Percentiles rank a stretch among this genome's conserved stretches.
These are phyloP conservation scores for Eucalyptus cladocalyx DNA, from an alignment of 345 rosid species.

Conservation along the genomic window DNA sequence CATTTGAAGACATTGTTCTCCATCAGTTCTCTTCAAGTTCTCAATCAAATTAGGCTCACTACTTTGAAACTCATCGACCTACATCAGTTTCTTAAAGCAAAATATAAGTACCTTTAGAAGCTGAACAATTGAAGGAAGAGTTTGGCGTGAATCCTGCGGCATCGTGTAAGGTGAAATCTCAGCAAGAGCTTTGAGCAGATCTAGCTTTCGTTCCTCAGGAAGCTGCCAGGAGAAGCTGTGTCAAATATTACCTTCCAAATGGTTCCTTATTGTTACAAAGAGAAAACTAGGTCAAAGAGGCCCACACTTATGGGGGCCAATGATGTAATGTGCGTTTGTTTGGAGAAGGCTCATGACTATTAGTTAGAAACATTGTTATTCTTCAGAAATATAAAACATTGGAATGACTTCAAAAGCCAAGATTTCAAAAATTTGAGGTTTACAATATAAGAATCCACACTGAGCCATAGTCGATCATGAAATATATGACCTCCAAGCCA, in stretches of 20 bases:
- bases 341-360: neutral
- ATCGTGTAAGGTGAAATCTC: conserved; percentile 84
- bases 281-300: neutral
- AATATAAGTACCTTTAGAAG: conserved; percentile 54
- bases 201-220: conserved; percentile 94
- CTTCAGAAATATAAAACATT: neutral
- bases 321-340: neutral
- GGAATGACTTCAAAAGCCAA: neutral
- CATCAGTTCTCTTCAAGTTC: neutral
- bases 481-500: neutral
- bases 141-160: conserved; percentile 92
- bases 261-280: neutral
- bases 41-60: neutral
- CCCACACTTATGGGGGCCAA: neutral
- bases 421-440: neutral
- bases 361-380: neutral
- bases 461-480: neutral
- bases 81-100: neutral
- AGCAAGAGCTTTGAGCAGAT: conserved; percentile 90
- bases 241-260: neutral
- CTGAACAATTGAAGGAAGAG: conserved; percentile 83
- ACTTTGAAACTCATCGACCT: neutral
- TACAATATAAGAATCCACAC: neutral
- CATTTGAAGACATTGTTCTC: neutral
- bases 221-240: conserved; percentile 29